These are phyloP conservation scores for Neostapfia colusana DNA, from an alignment of 176 grass and related monocot species.

Conservation along the genomic window DNA sequence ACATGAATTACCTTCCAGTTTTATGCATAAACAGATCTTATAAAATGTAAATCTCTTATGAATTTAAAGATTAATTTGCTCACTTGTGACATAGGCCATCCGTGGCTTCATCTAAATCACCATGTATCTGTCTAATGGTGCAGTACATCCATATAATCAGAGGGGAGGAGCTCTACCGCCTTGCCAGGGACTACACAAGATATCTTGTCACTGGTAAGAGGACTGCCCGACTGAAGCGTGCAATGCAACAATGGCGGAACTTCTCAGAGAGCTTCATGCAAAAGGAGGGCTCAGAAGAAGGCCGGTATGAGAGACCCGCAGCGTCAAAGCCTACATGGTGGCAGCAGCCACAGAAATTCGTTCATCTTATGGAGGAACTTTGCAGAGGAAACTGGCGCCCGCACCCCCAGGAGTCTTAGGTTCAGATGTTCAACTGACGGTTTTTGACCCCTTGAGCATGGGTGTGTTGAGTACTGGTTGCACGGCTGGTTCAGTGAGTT, in stretches of 20 bases:
- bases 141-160: slow-evolving; percentile 92
- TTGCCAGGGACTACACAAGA: slow-evolving; percentile 80
- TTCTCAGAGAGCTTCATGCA: slow-evolving; percentile 40
- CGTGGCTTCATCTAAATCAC: slow-evolving; percentile 28
- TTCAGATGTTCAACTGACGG: neutral
- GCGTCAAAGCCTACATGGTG: slow-evolving; percentile 52
- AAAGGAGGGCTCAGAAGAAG: slow-evolving; percentile 47
- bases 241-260: slow-evolving; percentile 48
- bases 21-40: neutral
- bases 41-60: neutral
- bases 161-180: slow-evolving; percentile 74
- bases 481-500: slow-evolving; percentile 16
- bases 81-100: neutral
- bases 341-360: slow-evolving; percentile 51
- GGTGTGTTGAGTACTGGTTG: slow-evolving; percentile 7
- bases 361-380: slow-evolving; percentile 50
- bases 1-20: neutral
- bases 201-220: slow-evolving; percentile 73
- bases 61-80: slow-evolving; percentile 1
- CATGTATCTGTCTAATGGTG: slow-evolving; percentile 30
- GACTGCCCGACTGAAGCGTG: slow-evolving; percentile 57
- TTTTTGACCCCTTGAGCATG: slow-evolving; percentile 34
- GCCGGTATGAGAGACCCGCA: slow-evolving; percentile 41
- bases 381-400: slow-evolving; percentile 55
- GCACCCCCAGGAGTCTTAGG: slow-evolving; percentile 56